Percentiles rank a stretch among this genome's conserved stretches.
Conservation (phyloP, 805 yeast species). For the Saturnispora silvae region DNA sequence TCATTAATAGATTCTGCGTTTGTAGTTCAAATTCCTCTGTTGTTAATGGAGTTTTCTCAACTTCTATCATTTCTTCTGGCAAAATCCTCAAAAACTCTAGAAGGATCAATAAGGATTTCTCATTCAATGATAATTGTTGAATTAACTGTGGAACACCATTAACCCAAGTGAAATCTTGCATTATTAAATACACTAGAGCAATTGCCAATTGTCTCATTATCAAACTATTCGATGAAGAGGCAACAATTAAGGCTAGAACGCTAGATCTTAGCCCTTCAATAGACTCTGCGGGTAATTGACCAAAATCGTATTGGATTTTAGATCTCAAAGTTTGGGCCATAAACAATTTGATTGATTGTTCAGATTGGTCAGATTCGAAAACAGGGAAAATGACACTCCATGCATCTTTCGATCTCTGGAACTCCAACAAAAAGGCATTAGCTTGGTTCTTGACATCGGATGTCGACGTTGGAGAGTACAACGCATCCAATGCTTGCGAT, state of each 20-base stretch:
- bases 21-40: conserved; percentile 70
- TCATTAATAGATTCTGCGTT: conserved; percentile 49
- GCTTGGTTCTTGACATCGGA: conserved; percentile 34
- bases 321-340: conserved; percentile 87
- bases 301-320: conserved; percentile 73
- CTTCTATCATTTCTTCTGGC: conserved; percentile 84
- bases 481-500: conserved; percentile 35
- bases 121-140: conserved; percentile 32
- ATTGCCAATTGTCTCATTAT: conserved; percentile 78
- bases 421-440: conserved; percentile 53
- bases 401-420: conserved; percentile 74
- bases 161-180: conserved; percentile 68
- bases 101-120: conserved; percentile 32
- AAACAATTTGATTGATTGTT: conserved; percentile 59
- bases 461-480: conserved; percentile 27
- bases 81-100: conserved; percentile 75
- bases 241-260: conserved; percentile 36
- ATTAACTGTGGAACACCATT: conserved; percentile 63
- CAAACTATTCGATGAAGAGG: conserved; percentile 27
- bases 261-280: conserved; percentile 56
- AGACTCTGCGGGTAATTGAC: conserved; percentile 59
- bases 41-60: conserved; percentile 64
- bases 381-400: conserved; percentile 64
- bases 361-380: conserved; percentile 26
- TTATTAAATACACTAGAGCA: conserved; percentile 69